phyloP scores from a whole-genome alignment of 768 basidiomycete genomes.

The Tulasnella sp. region DNA sequence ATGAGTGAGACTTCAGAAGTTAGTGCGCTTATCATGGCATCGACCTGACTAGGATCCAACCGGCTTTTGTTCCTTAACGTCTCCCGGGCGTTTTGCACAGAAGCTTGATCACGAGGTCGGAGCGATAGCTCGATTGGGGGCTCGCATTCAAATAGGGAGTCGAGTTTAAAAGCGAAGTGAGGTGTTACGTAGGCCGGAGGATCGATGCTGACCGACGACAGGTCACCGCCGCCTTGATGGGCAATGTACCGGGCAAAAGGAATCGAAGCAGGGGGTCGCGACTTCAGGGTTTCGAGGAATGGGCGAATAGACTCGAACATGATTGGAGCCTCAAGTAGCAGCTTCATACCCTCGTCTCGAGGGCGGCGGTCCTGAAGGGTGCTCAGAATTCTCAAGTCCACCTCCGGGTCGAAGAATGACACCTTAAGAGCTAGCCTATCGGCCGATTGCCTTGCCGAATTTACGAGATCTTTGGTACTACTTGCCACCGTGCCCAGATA shows the following conservation, averaged over 20 bases:
- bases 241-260: constrained; percentile 55
- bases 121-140: constrained; percentile 44
- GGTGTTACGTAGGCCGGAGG: constrained; percentile 59
- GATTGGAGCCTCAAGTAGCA: constrained; percentile 59
- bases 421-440: constrained; percentile 47
- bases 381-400: constrained; percentile 45
- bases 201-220: constrained; percentile 36
- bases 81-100: constrained; percentile 47
- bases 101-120: constrained; percentile 39
- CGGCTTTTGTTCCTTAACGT: constrained; percentile 45
- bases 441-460: constrained; percentile 39
- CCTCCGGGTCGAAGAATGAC: constrained; percentile 58
- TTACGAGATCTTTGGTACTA: constrained; percentile 44
- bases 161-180: constrained; percentile 53
- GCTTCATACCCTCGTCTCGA: background rate
- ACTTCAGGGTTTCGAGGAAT: constrained; percentile 57
- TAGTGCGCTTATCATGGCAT: constrained; percentile 60
- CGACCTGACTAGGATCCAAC: constrained; percentile 67
- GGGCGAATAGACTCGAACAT: constrained; percentile 67
- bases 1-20: constrained; percentile 60
- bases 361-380: constrained; percentile 4
- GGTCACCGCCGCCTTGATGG: constrained; percentile 35
- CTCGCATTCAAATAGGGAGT: constrained; percentile 48
- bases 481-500: constrained; percentile 54
- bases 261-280: constrained; percentile 50